Conservation (phyloP, 257 asterid species). For the Salvia splendens region DNA sequence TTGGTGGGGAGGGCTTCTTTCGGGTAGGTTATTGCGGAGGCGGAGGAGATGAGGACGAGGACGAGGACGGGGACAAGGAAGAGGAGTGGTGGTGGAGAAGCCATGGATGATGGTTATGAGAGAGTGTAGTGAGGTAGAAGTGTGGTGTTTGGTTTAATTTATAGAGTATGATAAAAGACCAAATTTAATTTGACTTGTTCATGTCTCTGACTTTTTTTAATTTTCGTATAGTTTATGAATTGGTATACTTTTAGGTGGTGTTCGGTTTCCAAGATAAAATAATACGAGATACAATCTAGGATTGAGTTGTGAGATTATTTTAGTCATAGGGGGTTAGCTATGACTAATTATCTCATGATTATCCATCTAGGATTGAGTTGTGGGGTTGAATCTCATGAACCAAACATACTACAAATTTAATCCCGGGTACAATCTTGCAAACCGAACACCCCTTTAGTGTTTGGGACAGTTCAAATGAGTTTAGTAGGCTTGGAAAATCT, state of each 20-base stretch:
- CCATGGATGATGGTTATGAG: conserved; percentile 29
- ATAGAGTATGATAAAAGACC: conserved; percentile 35
- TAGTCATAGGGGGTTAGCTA: no score
- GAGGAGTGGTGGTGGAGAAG: conserved; percentile 36
- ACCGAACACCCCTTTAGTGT: no score
- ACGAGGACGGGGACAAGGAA: conserved; percentile 39
- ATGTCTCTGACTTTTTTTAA: conserved; percentile 22
- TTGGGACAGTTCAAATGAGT: conserved; percentile 11
- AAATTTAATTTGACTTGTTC: conserved; percentile 32
- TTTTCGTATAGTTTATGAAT: background rate
- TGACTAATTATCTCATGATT: no score
- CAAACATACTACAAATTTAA: no score
- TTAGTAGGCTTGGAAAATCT: conserved; percentile 33
- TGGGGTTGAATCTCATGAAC: no score
- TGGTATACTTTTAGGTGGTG: no score
- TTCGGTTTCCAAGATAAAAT: no score
- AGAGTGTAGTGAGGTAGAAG: conserved; percentile 18
- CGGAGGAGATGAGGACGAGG: conserved; percentile 34
- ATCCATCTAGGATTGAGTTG: no score
- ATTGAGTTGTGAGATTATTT: no score
- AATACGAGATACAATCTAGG: no score
- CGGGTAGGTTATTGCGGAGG: conserved; percentile 44
- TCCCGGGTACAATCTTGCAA: no score
- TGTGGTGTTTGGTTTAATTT: conserved; percentile 22
- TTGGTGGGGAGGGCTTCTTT: conserved; percentile 74